Percentiles rank a stretch among this genome's conserved stretches.
Evolutionary conservation across 306 rosid species (phyloP).

Genomic region (Prunus campanulata): DNA sequence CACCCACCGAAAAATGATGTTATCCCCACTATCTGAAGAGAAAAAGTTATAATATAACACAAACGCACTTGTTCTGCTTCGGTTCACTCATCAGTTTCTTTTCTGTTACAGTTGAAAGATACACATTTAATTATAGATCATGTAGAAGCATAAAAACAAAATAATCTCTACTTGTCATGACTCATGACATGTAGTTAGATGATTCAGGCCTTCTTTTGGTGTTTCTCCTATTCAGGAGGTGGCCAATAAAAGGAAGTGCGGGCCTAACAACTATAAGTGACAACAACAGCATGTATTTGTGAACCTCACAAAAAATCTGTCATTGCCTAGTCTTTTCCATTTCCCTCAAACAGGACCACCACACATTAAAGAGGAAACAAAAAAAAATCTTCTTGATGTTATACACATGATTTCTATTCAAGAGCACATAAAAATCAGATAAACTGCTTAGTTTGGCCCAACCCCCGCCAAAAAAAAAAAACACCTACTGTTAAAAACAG

Average conservation of each 20-base stretch:
- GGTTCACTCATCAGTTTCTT: slow-evolving; percentile 57
- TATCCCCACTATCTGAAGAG: slow-evolving; percentile 19
- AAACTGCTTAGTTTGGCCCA: not conserved
- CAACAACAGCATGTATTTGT: not conserved
- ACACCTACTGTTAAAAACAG: not conserved
- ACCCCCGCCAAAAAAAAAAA: not conserved
- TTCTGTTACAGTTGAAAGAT: slow-evolving; percentile 45
- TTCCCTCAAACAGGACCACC: not conserved
- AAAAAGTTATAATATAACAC: slow-evolving; percentile 66
- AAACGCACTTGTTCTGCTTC: slow-evolving; percentile 56
- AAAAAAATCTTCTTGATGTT: not conserved
- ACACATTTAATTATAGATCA: slow-evolving; percentile 6
- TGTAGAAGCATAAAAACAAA: slow-evolving; percentile 4
- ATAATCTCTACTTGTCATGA: not conserved
- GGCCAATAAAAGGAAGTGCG: not conserved
- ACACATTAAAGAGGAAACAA: not conserved
- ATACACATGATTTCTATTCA: not conserved
- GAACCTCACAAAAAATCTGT: not conserved
- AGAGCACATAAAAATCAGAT: not conserved
- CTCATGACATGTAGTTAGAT: not conserved
- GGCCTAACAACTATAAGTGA: not conserved
- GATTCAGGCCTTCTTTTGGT: not conserved
- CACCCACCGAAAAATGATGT: slow-evolving; percentile 35
- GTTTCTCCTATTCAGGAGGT: not conserved
- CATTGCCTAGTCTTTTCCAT: not conserved